These are phyloP conservation scores for Tuber melanosporum DNA, from an alignment of 495 filamentous ascomycete genomes.

Conservation along the genomic window DNA sequence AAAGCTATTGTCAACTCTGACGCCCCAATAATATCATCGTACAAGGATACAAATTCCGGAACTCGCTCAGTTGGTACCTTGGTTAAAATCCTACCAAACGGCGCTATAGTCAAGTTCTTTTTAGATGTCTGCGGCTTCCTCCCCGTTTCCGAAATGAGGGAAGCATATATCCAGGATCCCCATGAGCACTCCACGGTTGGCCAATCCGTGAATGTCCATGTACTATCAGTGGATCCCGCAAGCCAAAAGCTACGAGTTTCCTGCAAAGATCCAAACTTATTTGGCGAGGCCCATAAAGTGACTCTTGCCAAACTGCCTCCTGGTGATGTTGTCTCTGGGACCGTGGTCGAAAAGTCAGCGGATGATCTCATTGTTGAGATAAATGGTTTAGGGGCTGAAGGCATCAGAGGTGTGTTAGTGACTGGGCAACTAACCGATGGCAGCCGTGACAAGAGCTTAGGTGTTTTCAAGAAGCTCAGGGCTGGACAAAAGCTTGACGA, in stretches of 20 bases:
- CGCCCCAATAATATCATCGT: slow-evolving; percentile 64
- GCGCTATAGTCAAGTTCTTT: slow-evolving; percentile 91
- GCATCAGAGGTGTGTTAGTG: slow-evolving; percentile 66
- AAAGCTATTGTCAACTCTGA: slow-evolving; percentile 90
- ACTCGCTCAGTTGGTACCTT: slow-evolving; percentile 76
- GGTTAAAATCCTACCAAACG: slow-evolving; percentile 64
- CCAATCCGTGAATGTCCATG: slow-evolving; percentile 85
- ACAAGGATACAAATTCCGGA: slow-evolving; percentile 60
- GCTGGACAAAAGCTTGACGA: slow-evolving; percentile 74
- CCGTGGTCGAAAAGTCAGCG: slow-evolving; percentile 75
- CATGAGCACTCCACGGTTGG: slow-evolving; percentile 79
- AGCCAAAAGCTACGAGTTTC: slow-evolving; percentile 72
- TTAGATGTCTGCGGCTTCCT: slow-evolving; percentile 74
- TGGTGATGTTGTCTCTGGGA: slow-evolving; percentile 66
- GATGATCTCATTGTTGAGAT: slow-evolving; percentile 74
- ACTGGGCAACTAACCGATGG: slow-evolving; percentile 78
- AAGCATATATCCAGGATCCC: slow-evolving; percentile 85
- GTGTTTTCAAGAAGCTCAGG: slow-evolving; percentile 67
- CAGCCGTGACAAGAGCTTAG: slow-evolving; percentile 62
- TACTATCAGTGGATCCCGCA: slow-evolving; percentile 67
- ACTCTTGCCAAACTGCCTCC: slow-evolving; percentile 64
- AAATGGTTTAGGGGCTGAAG: slow-evolving; percentile 46
- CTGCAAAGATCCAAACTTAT: slow-evolving; percentile 78
- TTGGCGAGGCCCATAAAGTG: slow-evolving; percentile 65
- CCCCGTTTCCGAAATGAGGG: slow-evolving; percentile 93